Percentiles rank a stretch among this genome's conserved stretches.
Conservation (phyloP, 225 moss, liverwort and hornwort genomes). For the Sphagnum contortum region DNA sequence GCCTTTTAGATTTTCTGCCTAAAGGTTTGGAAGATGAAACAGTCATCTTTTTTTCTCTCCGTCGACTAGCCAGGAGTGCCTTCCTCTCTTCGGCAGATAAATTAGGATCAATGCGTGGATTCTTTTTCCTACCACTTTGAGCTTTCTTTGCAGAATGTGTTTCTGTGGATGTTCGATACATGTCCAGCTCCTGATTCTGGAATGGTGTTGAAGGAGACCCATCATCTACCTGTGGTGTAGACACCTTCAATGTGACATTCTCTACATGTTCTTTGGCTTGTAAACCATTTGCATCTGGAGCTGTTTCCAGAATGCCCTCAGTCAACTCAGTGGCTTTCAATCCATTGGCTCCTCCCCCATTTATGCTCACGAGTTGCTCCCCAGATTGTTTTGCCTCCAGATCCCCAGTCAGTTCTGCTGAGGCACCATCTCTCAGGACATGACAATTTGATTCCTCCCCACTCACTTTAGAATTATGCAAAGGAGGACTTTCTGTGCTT, state of each 20-base stretch:
- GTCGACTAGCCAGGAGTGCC: slow-evolving; percentile 40
- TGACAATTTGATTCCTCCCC: slow-evolving; percentile 11
- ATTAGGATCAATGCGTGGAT: slow-evolving; percentile 37
- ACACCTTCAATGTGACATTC: slow-evolving; percentile 13
- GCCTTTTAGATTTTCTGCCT: no score
- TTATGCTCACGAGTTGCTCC: slow-evolving; percentile 14
- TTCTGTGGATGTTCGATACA: slow-evolving; percentile 17
- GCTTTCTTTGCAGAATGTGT: slow-evolving; percentile 32
- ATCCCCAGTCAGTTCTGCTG: slow-evolving; percentile 12
- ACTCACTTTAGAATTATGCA: no score
- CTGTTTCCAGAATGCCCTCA: slow-evolving; percentile 8
- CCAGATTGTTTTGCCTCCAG: slow-evolving; percentile 1
- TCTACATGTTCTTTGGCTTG: slow-evolving; percentile 13
- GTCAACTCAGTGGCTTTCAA: slow-evolving; percentile 4
- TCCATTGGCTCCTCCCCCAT: slow-evolving; percentile 9
- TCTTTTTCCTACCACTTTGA: slow-evolving; percentile 22
- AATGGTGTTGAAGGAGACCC: slow-evolving; percentile 16
- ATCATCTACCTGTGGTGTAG: slow-evolving; percentile 14
- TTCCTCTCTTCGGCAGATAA: slow-evolving; percentile 53
- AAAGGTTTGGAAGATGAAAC: no score
- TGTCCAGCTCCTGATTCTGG: slow-evolving; percentile 21
- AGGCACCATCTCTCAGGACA: slow-evolving; percentile 13
- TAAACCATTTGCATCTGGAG: slow-evolving; percentile 1
- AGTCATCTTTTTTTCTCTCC: slow-evolving; percentile 37
- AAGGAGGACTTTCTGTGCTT: no score